Evolutionary conservation across 805 yeast genomes (phyloP), one percentile per base, ranked within the genome.

Genomic region (Saccharomyces mikatae): DNA sequence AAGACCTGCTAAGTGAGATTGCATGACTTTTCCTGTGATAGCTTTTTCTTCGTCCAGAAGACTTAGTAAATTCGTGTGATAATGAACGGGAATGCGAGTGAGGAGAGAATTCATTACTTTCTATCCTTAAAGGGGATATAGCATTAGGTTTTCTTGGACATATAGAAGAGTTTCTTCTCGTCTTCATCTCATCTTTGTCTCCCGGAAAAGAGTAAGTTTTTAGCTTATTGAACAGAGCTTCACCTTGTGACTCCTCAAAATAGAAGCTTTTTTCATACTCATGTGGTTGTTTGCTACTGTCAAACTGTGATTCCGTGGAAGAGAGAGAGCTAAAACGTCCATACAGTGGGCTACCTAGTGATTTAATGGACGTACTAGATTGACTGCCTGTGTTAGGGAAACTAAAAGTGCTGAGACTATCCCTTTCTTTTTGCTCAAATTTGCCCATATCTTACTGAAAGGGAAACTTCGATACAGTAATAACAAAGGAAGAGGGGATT

Each of bases 21-120:
- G 58, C 58, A 36, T 55, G 52, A 28, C 54, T 54, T 44, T 55
- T 59, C 32, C 57, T 52, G 51, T 57, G 60, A 17, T 41, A 22
- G 28, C 54, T 50, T n/a, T 26, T 30, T 21, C 52, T 24, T 46
- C 28, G 31, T 27, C 36, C 22, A 46, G n/a, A 27, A 22, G 28
- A 9, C 17, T 46, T 36, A 8, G 22, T 17, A 21, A 17, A 8
- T 36, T 36, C 44, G 24, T 36, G 44, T 36, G 41, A n/a, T 8
- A 36, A 17, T 36, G 44, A 36, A 8, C 17, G 44, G 8, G 24
- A 36, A 36, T 17, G 44, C 22, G 24, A 36, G 11, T 36, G 44
- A 17, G 11, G 5, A 8, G 44, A 21, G 4, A 17, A 36, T 17
- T 36, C 44, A 17, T 36, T 36, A 17, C 44, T 36, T 17, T 36